These are phyloP conservation scores for Aspergillus sp. DNA, from an alignment of 2,329 filamentous ascomycete species.

Conservation along the genomic window DNA sequence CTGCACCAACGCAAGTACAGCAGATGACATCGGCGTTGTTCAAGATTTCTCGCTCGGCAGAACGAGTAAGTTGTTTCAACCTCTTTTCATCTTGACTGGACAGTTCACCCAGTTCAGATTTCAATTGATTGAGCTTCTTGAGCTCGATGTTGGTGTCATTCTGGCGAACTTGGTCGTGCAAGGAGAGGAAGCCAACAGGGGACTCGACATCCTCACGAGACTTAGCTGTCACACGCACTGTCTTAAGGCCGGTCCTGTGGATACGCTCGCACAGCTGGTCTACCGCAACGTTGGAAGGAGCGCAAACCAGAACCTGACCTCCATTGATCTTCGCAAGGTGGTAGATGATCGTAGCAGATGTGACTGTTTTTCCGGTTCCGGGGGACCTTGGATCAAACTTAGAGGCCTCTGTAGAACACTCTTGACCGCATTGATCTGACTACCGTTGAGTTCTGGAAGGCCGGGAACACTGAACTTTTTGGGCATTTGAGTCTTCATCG, in stretches of 20 bases:
- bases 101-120: constrained; percentile 84
- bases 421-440: constrained; percentile 94
- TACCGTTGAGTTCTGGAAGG: constrained; percentile 88
- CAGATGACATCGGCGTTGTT: constrained; percentile 96
- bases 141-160: constrained; percentile 94
- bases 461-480: constrained; percentile 96
- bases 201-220: constrained; percentile 98
- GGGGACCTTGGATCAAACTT: constrained; percentile 96
- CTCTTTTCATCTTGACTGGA: constrained; percentile 98
- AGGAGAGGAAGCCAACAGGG: constrained; percentile 89
- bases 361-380: constrained; percentile 97
- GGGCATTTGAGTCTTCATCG: constrained; percentile 91
- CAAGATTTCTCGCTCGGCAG: constrained; percentile 90
- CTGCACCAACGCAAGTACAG: constrained; percentile 96
- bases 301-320: constrained; percentile 91
- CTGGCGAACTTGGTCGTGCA: constrained; percentile 96
- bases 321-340: constrained; percentile 93
- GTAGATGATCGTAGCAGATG: constrained; percentile 97
- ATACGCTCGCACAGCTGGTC: constrained; percentile 98
- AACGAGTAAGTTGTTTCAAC: constrained; percentile 90
- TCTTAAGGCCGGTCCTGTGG: constrained; percentile 89
- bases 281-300: constrained; percentile 95
- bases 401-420: constrained; percentile 89
- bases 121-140: constrained; percentile 86
- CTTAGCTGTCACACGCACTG: constrained; percentile 96